phyloP scores from a whole-genome alignment of 768 basidiomycete genomes.

The Tulasnella sp. region DNA sequence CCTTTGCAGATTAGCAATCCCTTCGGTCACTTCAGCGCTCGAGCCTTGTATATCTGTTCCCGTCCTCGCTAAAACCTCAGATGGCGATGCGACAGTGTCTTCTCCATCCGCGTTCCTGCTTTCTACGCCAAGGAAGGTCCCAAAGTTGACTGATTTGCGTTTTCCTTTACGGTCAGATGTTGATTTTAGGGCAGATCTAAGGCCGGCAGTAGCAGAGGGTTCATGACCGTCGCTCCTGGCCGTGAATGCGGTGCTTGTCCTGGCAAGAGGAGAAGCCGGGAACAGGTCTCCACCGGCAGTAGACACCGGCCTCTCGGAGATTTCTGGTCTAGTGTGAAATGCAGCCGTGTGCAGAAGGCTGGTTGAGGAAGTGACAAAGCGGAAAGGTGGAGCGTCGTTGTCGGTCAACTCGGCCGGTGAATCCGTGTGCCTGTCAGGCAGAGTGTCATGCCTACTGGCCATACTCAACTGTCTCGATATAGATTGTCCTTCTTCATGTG shows the following conservation, averaged over 20 bases:
- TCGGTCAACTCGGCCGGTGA: neutral
- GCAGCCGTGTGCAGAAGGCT: constrained; percentile 1
- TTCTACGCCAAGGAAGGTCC: neutral
- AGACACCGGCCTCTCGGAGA: neutral
- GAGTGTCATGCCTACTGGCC: too few species aligned
- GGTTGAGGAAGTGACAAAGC: constrained; percentile 3
- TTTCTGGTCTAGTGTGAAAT: neutral
- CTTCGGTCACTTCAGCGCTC: constrained; percentile 37
- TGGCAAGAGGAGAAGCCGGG: neutral
- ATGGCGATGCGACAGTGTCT: constrained; percentile 39
- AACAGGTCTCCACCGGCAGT: neutral
- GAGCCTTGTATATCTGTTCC: constrained; percentile 45
- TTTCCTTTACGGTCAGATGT: constrained; percentile 18
- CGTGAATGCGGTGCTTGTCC: neutral
- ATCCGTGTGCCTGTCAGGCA: too few species aligned
- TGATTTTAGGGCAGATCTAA: constrained; percentile 1
- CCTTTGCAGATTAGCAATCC: constrained; percentile 18
- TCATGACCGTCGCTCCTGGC: neutral
- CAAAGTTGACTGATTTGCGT: constrained; percentile 22
- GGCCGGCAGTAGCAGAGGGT: neutral
- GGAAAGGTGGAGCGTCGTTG: neutral
- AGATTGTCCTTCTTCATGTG: too few species aligned
- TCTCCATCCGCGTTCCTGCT: too few species aligned
- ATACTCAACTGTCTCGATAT: too few species aligned
- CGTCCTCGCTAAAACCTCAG: constrained; percentile 52